These are phyloP conservation scores for Sordariomycetes sp. DNA, from an alignment of 2,329 filamentous ascomycete species.

Conservation along the genomic window DNA sequence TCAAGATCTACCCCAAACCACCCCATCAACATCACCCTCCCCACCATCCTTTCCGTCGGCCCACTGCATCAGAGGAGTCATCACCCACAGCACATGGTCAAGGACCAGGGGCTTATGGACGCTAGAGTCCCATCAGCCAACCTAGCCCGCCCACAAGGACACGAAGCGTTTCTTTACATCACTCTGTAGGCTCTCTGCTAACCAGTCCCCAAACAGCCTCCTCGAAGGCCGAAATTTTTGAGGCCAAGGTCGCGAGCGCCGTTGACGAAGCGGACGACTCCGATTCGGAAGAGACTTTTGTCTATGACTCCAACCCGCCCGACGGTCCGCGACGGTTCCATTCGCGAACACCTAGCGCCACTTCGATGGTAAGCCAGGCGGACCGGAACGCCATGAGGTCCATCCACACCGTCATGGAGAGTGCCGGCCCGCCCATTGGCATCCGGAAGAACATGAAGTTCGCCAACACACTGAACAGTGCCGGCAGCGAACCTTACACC, in stretches of 20 bases:
- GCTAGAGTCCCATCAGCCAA: background rate
- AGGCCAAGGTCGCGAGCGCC: constrained; percentile 89
- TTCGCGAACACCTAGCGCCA: constrained; percentile 87
- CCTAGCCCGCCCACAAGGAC: background rate
- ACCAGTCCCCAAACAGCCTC: constrained; percentile 39
- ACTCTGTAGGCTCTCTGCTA: constrained; percentile 1
- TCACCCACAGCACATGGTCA: background rate
- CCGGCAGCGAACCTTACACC: constrained; percentile 32
- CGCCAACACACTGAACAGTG: constrained; percentile 61
- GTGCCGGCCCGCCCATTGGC: constrained; percentile 23
- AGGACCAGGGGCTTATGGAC: background rate
- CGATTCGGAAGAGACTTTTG: constrained; percentile 96
- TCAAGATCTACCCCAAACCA: background rate
- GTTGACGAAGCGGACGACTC: constrained; percentile 94
- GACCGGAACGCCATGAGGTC: constrained; percentile 46
- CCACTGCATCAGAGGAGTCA: background rate
- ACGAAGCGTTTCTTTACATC: background rate
- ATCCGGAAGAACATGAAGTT: constrained; percentile 94
- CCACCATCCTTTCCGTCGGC: background rate
- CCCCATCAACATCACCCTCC: constrained; percentile 6
- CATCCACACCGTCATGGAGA: constrained; percentile 56
- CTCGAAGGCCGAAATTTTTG: constrained; percentile 95
- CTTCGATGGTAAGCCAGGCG: constrained; percentile 63
- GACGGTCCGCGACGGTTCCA: constrained; percentile 65
- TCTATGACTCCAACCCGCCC: constrained; percentile 95